These are phyloP conservation scores for Sporothrix humicola DNA, from an alignment of 2,329 filamentous ascomycete genomes.

Conservation along the genomic window DNA sequence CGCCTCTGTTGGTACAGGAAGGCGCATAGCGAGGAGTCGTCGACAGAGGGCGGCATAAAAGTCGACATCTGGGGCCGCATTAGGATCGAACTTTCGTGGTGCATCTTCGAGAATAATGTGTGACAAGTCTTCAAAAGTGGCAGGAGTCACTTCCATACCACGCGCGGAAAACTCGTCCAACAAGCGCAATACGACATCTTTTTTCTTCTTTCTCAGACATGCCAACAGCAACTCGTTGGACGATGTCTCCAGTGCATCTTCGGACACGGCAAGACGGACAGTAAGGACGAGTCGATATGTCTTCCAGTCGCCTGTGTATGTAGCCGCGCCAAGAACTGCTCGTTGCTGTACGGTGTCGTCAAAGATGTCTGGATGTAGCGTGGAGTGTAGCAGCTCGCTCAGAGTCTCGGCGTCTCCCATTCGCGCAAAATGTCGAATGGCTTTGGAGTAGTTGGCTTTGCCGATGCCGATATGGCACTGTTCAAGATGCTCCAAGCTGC, in stretches of 20 bases:
- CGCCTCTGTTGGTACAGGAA: conserved; percentile 49
- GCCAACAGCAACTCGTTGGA: conserved; percentile 47
- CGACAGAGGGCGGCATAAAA: conserved; percentile 47
- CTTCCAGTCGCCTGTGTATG: conserved; percentile 49
- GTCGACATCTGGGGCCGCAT: conserved; percentile 38
- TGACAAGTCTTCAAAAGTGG: conserved; percentile 42
- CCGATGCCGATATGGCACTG: conserved; percentile 67
- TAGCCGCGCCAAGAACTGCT: conserved; percentile 46
- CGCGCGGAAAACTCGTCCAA: conserved; percentile 49
- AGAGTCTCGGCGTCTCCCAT: conserved; percentile 60
- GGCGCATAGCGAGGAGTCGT: conserved; percentile 48
- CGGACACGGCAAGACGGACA: conserved; percentile 48
- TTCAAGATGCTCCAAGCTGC: conserved; percentile 65
- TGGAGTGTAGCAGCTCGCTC: conserved; percentile 52
- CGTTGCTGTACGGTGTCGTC: conserved; percentile 53
- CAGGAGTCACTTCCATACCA: conserved; percentile 43
- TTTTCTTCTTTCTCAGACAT: conserved; percentile 41
- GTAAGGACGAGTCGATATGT: conserved; percentile 53
- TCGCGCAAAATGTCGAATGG: conserved; percentile 68
- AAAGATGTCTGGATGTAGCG: conserved; percentile 63
- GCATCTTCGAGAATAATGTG: conserved; percentile 43
- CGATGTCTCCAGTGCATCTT: conserved; percentile 41
- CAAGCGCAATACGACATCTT: conserved; percentile 43
- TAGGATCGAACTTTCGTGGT: conserved; percentile 38
- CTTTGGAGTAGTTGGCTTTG: conserved; percentile 66